Conservation (phyloP, 352 stramenopile genomes). For the Phytophthora gonapodyides region DNA sequence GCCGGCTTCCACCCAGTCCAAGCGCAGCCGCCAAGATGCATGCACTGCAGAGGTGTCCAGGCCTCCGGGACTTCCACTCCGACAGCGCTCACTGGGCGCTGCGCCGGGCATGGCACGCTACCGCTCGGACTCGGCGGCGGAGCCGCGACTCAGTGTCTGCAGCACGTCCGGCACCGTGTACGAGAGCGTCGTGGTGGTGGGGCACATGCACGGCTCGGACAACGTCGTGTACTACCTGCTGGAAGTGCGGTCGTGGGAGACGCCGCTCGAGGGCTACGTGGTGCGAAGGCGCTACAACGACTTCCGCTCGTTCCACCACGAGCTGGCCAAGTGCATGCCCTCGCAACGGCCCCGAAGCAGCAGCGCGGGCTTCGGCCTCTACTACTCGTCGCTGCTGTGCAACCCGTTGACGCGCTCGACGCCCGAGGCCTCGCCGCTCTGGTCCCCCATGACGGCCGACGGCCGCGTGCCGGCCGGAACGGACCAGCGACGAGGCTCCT, state of each 20-base stretch:
- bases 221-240: slow-evolving; percentile 80
- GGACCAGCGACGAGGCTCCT: slow-evolving; percentile 28
- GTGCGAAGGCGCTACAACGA: slow-evolving; percentile 79
- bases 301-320: slow-evolving; percentile 66
- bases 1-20: not conserved
- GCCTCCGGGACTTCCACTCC: slow-evolving; percentile 25
- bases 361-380: slow-evolving; percentile 33
- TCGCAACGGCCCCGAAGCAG: slow-evolving; percentile 32
- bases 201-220: slow-evolving; percentile 61
- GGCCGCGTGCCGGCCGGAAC: slow-evolving; percentile 17
- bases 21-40: slow-evolving; percentile 9
- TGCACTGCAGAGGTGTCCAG: slow-evolving; percentile 12
- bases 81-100: slow-evolving; percentile 38
- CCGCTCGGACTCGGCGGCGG: slow-evolving; percentile 36
- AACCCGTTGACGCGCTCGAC: slow-evolving; percentile 36
- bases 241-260: slow-evolving; percentile 73
- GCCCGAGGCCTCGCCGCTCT: slow-evolving; percentile 53
- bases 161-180: slow-evolving; percentile 73
- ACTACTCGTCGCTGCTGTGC: slow-evolving; percentile 60
- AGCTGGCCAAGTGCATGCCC: slow-evolving; percentile 61
- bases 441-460: slow-evolving; percentile 49
- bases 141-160: slow-evolving; percentile 60
- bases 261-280: slow-evolving; percentile 79
- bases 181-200: slow-evolving; percentile 74
- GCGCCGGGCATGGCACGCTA: slow-evolving; percentile 32